A percentile compares a stretch with the other conserved stretches of the same genome.
Evolutionary conservation across 1,284 basidiomycete genomes (phyloP).

Genomic region (Ganoderma meredithae): DNA sequence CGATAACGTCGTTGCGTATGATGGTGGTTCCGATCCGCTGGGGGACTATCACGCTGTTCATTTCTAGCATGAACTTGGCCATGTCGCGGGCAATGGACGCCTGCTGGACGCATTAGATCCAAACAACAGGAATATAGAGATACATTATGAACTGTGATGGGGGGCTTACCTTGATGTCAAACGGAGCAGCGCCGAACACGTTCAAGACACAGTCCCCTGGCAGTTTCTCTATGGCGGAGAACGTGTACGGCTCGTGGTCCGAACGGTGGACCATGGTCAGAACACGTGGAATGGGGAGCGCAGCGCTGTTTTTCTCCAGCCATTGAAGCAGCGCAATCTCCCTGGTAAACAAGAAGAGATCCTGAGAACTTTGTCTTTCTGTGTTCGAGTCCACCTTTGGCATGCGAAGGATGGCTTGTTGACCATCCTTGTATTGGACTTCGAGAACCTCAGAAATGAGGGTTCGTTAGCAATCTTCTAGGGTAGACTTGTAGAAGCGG

Average conservation of each 20-base stretch:
- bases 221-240: not conserved
- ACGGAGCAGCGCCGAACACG: slow-evolving; percentile 4
- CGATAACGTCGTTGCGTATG: not conserved
- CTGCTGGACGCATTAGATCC: not conserved
- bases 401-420: not conserved
- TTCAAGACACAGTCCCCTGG: slow-evolving; percentile 9
- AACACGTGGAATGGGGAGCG: not conserved
- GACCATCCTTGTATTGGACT: not conserved
- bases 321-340: not conserved
- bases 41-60: slow-evolving; percentile 7
- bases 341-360: not conserved
- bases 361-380: not conserved
- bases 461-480: not conserved
- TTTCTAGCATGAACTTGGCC: slow-evolving; percentile 5
- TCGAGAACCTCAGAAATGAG: not conserved
- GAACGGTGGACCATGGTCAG: not conserved
- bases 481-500: too few relatives aligned
- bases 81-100: slow-evolving; percentile 1
- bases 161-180: slow-evolving; percentile 12
- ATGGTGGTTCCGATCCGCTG: slow-evolving; percentile 10
- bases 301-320: not conserved
- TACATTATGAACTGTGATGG: not conserved
- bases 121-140: too few relatives aligned
- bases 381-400: not conserved
- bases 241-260: not conserved